Percentiles rank a stretch among this genome's conserved stretches.
These are phyloP conservation scores for Boletus pseudopeckii DNA, from an alignment of 768 basidiomycete species.

Conservation along the genomic window DNA sequence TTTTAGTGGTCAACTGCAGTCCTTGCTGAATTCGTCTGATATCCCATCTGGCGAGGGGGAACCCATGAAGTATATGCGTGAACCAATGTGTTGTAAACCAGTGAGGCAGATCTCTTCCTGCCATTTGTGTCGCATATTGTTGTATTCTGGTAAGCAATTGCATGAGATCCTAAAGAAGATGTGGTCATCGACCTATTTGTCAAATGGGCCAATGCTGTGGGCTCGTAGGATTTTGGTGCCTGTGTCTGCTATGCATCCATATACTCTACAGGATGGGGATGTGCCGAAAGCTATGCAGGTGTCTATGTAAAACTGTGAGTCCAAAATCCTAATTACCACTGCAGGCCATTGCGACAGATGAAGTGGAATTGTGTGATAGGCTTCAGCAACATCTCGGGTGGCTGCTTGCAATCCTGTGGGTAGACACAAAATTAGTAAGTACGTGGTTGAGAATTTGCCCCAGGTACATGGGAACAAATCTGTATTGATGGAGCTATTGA, in stretches of 20 bases:
- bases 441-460: background rate
- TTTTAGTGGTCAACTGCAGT: too few species aligned
- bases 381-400: background rate
- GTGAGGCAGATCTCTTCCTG: too few species aligned
- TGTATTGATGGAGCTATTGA: background rate
- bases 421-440: background rate
- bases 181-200: background rate
- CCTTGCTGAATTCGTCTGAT: too few species aligned
- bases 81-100: too few species aligned
- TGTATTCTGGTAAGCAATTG: too few species aligned
- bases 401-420: too few species aligned
- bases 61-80: too few species aligned
- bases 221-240: background rate
- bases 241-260: background rate
- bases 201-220: background rate
- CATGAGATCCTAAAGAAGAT: background rate
- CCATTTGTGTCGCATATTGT: too few species aligned
- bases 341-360: background rate
- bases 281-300: background rate
- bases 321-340: accelerated
- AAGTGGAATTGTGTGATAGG: background rate
- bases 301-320: background rate
- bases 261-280: background rate
- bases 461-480: background rate
- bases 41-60: too few species aligned